Base-by-base conservation (phyloP, 176 grass and related monocot genomes). In the Triticum urartu region DNA sequence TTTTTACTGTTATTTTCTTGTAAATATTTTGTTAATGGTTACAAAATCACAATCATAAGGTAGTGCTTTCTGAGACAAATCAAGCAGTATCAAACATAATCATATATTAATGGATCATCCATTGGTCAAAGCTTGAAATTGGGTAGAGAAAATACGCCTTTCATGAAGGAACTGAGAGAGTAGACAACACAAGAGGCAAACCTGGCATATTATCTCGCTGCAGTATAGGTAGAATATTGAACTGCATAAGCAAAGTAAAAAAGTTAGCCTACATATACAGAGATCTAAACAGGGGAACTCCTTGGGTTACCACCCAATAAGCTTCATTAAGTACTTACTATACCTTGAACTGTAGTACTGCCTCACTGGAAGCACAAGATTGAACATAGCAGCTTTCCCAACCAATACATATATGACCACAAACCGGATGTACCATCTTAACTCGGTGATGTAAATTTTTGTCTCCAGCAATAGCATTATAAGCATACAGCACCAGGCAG, bases 351-450 rank as follows among this genome's bases (percentile, higher is more conserved):
- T 84, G 26, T 87, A 95, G 75, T 94, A 93, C n/a, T 93, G 79
- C 81, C 86, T 90, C 68, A 95, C 88, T 14, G 95, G 85, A 47
- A 94, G 90, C 64, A 92, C 86, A 88, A 94, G 82, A 89, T 90
- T 95, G 87, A 94, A 89, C 87, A 98, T 91, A 34, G 93, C 84
- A 91, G 89, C 86, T 85, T 98, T 77, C 36, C 93, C 97, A 45
- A 95, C 67, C 88, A 95, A 76, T 83, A 98, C 90, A 82, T 95
- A 98, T 70, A 98, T 79, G 50, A 94, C 81, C 47, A 94, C 93
- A 89, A 98, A 98, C 35, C 86, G 84, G 79, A 98, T 89, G 86
- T 95, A 98, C 96, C 90, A 98, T 86, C 97, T 94, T 15, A 98
- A 95, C 81, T 98, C 93, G 8, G 60, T 48, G 64, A 98, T 94